Percentiles rank a stretch among this genome's conserved stretches.
Conservation (phyloP, 2,329 filamentous ascomycete species). For the Ophiocordyceps camponoti-leonardi region DNA sequence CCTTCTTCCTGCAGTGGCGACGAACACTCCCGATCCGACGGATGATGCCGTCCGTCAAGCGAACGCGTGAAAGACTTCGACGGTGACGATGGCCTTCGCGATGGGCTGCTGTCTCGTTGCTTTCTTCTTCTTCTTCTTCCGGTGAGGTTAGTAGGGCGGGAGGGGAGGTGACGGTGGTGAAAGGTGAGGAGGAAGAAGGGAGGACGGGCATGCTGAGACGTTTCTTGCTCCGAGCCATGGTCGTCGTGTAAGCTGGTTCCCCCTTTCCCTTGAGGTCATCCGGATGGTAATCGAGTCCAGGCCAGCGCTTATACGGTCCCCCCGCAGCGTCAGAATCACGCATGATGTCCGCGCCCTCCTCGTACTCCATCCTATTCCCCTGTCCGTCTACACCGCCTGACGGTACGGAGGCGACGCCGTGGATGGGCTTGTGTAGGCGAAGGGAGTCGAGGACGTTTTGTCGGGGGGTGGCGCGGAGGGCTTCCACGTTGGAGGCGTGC, state of each 20-base stretch:
- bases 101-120: too few species aligned
- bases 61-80: too few species aligned
- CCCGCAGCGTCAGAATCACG: slow-evolving; percentile 49
- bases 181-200: too few species aligned
- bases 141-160: too few species aligned
- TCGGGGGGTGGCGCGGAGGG: slow-evolving; percentile 61
- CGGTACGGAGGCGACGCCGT: slow-evolving; percentile 64
- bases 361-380: slow-evolving; percentile 58
- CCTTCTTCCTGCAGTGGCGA: neutral
- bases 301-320: slow-evolving; percentile 64
- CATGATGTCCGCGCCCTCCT: slow-evolving; percentile 80
- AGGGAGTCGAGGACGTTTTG: slow-evolving; percentile 66
- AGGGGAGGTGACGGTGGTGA: too few species aligned
- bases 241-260: slow-evolving; percentile 52
- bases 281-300: slow-evolving; percentile 53
- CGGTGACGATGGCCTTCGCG: too few species aligned
- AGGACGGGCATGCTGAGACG: too few species aligned
- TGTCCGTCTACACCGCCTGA: slow-evolving; percentile 50
- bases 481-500: slow-evolving; percentile 53
- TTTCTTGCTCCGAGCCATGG: slow-evolving; percentile 20
- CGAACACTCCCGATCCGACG: slow-evolving; percentile 35
- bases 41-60: slow-evolving; percentile 33
- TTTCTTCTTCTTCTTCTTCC: too few species aligned
- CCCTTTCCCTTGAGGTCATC: slow-evolving; percentile 72
- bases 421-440: slow-evolving; percentile 56